Conservation (phyloP, 257 asterid genomes). For the Nicotiana tomentosiformis region DNA sequence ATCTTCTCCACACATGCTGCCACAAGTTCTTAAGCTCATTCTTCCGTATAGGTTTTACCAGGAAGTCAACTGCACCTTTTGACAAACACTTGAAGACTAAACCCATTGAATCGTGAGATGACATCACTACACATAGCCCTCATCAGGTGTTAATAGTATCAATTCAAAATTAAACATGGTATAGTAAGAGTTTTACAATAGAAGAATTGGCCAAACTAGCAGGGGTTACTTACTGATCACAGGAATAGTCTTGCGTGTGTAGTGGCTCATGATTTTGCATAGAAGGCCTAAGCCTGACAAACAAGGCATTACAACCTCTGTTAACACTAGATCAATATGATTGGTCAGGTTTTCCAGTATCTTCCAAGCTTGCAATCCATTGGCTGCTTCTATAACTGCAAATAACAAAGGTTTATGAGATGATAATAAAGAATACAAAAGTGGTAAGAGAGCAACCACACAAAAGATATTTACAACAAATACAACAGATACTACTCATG, state of each 20-base stretch:
- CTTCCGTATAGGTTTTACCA: conserved; percentile 90
- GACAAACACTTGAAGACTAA: conserved; percentile 88
- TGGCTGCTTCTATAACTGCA: conserved; percentile 72
- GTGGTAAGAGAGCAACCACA: neutral
- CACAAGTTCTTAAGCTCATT: conserved; percentile 93
- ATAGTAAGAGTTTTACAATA: neutral
- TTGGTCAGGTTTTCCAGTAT: conserved; percentile 61
- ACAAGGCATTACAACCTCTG: conserved; percentile 77
- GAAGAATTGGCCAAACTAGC: neutral
- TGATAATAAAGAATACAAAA: conserved; percentile 1
- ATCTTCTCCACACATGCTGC: conserved; percentile 97
- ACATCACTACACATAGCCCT: conserved; percentile 76
- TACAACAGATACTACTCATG: neutral
- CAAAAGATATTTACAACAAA: neutral
- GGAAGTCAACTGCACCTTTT: conserved; percentile 93
- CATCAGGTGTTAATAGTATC: conserved; percentile 9
- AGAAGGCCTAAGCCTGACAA: conserved; percentile 77
- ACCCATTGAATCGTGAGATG: conserved; percentile 88
- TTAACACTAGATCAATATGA: conserved; percentile 70
- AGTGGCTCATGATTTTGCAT: conserved; percentile 78
- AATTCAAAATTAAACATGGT: neutral
- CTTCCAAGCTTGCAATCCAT: conserved; percentile 90
- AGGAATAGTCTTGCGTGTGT: conserved; percentile 70
- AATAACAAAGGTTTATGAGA: neutral
- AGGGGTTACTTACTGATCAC: conserved; percentile 66